These are phyloP conservation scores for Rhodotorula toruloides DNA, from an alignment of 768 basidiomycete genomes.

Conservation along the genomic window DNA sequence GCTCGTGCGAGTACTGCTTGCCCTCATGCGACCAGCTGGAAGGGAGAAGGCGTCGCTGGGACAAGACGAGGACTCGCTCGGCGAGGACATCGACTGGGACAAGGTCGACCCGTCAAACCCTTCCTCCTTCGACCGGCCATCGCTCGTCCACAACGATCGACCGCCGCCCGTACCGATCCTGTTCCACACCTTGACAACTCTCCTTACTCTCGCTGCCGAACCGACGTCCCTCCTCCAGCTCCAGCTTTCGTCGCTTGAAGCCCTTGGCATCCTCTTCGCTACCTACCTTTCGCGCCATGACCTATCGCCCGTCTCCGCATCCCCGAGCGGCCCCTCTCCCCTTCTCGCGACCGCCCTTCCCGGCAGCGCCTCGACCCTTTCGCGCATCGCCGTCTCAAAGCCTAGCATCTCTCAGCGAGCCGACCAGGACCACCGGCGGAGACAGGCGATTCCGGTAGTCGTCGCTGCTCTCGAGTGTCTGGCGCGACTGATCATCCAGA, in stretches of 20 bases:
- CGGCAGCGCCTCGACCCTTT: constrained; percentile 48
- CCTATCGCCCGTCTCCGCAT: neutral
- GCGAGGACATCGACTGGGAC: constrained; percentile 23
- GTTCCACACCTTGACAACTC: constrained; percentile 72
- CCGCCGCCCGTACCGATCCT: constrained; percentile 57
- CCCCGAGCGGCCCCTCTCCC: neutral
- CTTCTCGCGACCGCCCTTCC: constrained; percentile 48
- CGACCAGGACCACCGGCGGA: constrained; percentile 4
- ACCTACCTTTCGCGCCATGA: constrained; percentile 17
- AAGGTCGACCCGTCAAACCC: constrained; percentile 3
- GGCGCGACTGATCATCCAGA: constrained; percentile 54
- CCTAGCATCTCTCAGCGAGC: neutral
- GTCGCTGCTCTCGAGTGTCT: constrained; percentile 57
- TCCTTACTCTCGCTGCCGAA: constrained; percentile 57
- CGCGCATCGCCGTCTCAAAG: constrained; percentile 27
- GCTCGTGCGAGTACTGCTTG: constrained; percentile 61
- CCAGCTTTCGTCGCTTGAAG: constrained; percentile 29
- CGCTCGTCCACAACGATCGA: neutral
- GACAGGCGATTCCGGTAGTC: constrained; percentile 18
- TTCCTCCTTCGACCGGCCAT: neutral
- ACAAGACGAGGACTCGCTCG: constrained; percentile 45
- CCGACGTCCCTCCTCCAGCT: constrained; percentile 60
- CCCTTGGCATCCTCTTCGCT: constrained; percentile 10
- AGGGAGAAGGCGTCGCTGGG: constrained; percentile 13
- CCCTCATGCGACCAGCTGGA: constrained; percentile 55